Evolutionary conservation across 23 red algal genomes (phyloP), one percentile per base, ranked within the genome.

Genomic region (Gracilaria gracilis): DNA sequence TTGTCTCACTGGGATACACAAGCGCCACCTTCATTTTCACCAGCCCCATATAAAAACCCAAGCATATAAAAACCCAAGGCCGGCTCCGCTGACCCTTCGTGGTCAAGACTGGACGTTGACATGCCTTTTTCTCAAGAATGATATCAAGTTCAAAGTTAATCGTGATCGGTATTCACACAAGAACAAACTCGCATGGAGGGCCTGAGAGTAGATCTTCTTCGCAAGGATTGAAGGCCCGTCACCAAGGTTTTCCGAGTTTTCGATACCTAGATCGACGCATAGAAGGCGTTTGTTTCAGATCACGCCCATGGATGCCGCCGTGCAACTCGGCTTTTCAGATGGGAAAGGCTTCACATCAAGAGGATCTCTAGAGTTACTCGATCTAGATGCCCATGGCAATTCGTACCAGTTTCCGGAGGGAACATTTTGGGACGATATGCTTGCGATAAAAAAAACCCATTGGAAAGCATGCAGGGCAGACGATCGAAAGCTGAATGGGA

Each of bases 131-230:
- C 96, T 92, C 0, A 90, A 81, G 48, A 91, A 91, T 82, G 91
- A 98, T 54, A 95, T 98, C 40, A 98, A 98, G 82, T 98, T 98
- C 71, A 82, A 77, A 8, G 72, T 98, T 14, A 40, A 23, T 75
- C 4, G n/a, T 37, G n/a, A 17, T 71, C 9, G 55, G 24, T 1
- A 65, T 16, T 2, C 23, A 65, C 32, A 11, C 69, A 75, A 75
- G 69, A 24, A 2, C 16, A 4, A 36, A 17, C 20, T 42, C 69
- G 20, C 23, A 8, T 19, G 69, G 15, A 23, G 37, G 20, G 14
- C 36, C 13, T 8, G 36, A 4, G 28, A 44, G 14, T 4, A 17
- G 2, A 1, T 23, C 69, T 40, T 1, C 6, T 75, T 21, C 35
- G 14, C 17, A 20, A 1, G 69, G 36, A 44, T 4, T 32, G 0